These are phyloP conservation scores for Dovyalis caffra DNA, from an alignment of 345 rosid genomes.

Conservation along the genomic window DNA sequence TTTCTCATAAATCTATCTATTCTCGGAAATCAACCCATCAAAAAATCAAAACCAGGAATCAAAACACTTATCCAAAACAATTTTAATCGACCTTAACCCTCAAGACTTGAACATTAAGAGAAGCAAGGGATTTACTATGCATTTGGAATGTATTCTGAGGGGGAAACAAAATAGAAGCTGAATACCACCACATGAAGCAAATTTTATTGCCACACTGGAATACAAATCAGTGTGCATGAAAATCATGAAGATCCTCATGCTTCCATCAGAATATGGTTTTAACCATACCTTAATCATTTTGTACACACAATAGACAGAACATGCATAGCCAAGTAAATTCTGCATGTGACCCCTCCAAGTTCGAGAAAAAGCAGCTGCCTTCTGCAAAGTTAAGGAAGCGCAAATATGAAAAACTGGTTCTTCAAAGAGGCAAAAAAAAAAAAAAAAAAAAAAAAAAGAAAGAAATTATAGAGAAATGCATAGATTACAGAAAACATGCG, in stretches of 20 bases:
- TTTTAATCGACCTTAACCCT: neutral
- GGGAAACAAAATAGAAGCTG: neutral
- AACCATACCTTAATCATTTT: conserved; percentile 87
- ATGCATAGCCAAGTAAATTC: conserved; percentile 94
- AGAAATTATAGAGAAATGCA: neutral
- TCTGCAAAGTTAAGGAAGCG: conserved; percentile 45
- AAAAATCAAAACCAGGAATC: neutral
- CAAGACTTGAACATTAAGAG: neutral
- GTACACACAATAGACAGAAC: conserved; percentile 90
- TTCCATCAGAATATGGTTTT: conserved; percentile 7
- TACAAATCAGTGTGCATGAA: neutral
- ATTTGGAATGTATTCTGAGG: no score
- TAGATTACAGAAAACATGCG: neutral
- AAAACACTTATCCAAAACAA: neutral
- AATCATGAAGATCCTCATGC: neutral
- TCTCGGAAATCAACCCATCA: neutral
- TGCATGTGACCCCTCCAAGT: conserved; percentile 98
- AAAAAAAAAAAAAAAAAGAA: neutral
- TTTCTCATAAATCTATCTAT: no score
- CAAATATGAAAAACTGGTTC: neutral
- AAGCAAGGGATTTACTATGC: neutral
- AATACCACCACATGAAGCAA: neutral
- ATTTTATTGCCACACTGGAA: no score
- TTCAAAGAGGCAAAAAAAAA: neutral
- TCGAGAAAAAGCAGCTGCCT: conserved; percentile 91